Evolutionary conservation across 2,329 filamentous ascomycete species (phyloP), one percentile per base, ranked within the genome.

Genomic region (Juglanconis juglandina): DNA sequence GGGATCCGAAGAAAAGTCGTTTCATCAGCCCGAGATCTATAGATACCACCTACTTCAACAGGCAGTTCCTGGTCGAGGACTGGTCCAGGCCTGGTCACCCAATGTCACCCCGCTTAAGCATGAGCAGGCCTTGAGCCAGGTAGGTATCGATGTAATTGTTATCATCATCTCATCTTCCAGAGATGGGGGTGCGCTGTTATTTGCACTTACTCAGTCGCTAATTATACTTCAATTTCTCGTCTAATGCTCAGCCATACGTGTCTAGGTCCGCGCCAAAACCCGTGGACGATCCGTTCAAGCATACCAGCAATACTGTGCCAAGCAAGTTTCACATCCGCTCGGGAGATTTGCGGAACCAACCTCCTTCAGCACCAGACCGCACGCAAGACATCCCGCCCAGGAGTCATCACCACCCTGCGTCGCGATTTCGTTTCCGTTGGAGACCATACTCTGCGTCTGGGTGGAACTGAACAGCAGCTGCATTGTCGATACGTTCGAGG

Each of bases 331-430:
- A 60, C 76, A 77, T 3, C 63, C 71, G 10, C 47, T 53, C 4
- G 67, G 67, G 47, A 67, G 41, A 65, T 67, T 64, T 68, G 62
- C 17, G 6, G 58, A 55, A 13, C 62, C 37, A 58, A 70, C 58
- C 69, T 71, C 64, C 66, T 68, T 60, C 65, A 68, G 44, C 56
- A 73, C 68, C 6, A 79, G 68, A 11, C 72, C 77, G 70, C 77
- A 79, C 33, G 72, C 76, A 56, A 79, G 65, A 61, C 77, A 79
- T 30, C 70, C 68, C 1, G 67, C 66, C 76, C 76, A 79, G 1
- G 64, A 66, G 1, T 56, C 59, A 30, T 68, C 68, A 2, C 68
- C 71, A 62, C 72, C 72, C 61, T 78, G 76, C 8, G 65, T 71
- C 3, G 70, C 76, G 60, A 78, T 69, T 44, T 66, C 63, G 32